Percentiles rank a stretch among this genome's conserved stretches.
Evolutionary conservation across 1,139 yeast genomes (phyloP).

Genomic region (Yamadazyma atlantica): DNA sequence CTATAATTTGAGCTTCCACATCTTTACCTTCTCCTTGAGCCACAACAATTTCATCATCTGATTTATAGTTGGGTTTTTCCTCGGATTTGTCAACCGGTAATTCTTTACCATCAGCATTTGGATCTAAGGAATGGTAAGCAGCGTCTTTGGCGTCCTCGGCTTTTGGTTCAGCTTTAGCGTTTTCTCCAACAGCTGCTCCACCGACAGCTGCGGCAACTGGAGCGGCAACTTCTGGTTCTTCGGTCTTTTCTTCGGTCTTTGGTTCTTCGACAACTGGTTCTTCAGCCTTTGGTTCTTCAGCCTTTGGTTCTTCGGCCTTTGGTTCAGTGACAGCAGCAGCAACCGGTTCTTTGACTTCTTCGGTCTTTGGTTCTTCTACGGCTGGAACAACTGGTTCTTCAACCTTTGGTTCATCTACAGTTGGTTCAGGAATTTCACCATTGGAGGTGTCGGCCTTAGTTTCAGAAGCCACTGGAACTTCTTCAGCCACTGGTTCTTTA

Average conservation of each 20-base stretch:
- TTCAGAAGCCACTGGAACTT: neutral
- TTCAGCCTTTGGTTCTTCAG: slow-evolving; percentile 1
- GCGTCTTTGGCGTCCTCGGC: slow-evolving; percentile 12
- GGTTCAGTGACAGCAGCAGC: slow-evolving; percentile 1
- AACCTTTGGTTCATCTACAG: slow-evolving; percentile 5
- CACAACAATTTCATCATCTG: slow-evolving; percentile 38
- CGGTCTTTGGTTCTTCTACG: slow-evolving; percentile 4
- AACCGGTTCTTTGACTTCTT: slow-evolving; percentile 4
- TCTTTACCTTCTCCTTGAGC: slow-evolving; percentile 37
- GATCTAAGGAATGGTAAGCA: slow-evolving; percentile 30
- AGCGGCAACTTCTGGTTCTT: slow-evolving; percentile 4
- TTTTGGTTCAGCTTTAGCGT: too few species aligned
- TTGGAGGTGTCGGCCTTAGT: neutral
- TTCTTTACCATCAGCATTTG: slow-evolving; percentile 31
- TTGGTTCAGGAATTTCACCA: slow-evolving; percentile 6
- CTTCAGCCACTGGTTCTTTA: slow-evolving; percentile 5
- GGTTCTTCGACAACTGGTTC: slow-evolving; percentile 5
- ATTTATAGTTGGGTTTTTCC: slow-evolving; percentile 15
- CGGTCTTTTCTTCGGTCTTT: neutral
- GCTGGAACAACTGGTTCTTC: slow-evolving; percentile 3
- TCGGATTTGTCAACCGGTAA: slow-evolving; percentile 23
- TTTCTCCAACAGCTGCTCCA: too few species aligned
- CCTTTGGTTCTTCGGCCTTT: slow-evolving; percentile 5
- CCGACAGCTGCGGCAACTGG: slow-evolving; percentile 3
- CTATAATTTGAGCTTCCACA: slow-evolving; percentile 37